Evolutionary conservation across 78 protist species (phyloP).

Genomic region (Protostelium mycophagum): DNA sequence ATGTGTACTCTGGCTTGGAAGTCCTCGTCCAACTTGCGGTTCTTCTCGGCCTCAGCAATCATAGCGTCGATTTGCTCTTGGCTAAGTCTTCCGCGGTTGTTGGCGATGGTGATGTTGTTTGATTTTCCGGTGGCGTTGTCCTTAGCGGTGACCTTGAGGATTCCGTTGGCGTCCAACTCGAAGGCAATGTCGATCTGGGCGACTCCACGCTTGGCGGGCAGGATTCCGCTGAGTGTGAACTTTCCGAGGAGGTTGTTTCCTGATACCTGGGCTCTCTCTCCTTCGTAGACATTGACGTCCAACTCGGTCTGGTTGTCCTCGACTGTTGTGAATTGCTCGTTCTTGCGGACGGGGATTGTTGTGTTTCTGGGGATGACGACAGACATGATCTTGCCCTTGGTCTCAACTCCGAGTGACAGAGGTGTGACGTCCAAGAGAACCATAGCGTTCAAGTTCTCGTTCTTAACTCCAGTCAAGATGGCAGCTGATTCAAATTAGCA

Average conservation of each 20-base stretch:
- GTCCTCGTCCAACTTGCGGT: conserved; percentile 65
- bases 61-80: conserved; percentile 92
- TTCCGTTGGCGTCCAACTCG: conserved; percentile 95
- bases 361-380: conserved; percentile 96
- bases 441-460: conserved; percentile 90
- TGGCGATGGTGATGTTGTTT: conserved; percentile 91
- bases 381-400: conserved; percentile 99
- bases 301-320: conserved; percentile 94
- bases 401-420: conserved; percentile 98
- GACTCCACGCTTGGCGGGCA: conserved; percentile 96
- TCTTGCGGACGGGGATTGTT: conserved; percentile 95
- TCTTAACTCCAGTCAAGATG: conserved; percentile 88
- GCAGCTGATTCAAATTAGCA: conserved; percentile 47
- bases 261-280: conserved; percentile 89
- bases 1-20: conserved; percentile 49
- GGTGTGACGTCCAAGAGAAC: conserved; percentile 97
- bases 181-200: conserved; percentile 97
- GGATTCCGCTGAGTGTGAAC: conserved; percentile 92
- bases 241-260: conserved; percentile 92
- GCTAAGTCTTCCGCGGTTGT: conserved; percentile 91
- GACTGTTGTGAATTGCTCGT: conserved; percentile 94
- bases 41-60: conserved; percentile 92
- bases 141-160: conserved; percentile 92
- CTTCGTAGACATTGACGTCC: conserved; percentile 88
- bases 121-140: conserved; percentile 86